A percentile compares a stretch with the other conserved stretches of the same genome.
phyloP scores from a whole-genome alignment of 2,329 filamentous ascomycete genomes.

The Fusarium sp. region DNA sequence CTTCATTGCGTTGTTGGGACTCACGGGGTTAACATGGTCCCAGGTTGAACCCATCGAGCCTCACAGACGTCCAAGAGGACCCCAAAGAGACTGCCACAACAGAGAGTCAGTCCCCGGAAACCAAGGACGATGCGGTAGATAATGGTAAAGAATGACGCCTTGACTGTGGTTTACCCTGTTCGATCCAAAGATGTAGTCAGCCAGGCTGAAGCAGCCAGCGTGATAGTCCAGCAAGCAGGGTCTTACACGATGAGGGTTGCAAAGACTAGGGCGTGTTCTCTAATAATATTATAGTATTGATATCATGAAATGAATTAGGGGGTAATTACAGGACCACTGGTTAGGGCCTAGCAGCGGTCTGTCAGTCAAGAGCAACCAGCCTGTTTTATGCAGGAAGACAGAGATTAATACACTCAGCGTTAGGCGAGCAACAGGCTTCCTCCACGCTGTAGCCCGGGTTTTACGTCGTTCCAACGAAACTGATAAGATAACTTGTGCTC shows the following conservation, averaged over 20 bases:
- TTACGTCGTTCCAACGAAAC: not conserved
- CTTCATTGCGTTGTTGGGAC: not conserved
- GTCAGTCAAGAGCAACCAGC: not conserved
- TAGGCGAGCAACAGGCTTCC: not conserved
- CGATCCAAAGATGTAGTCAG: not conserved
- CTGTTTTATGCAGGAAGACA: not conserved
- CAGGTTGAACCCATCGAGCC: constrained; percentile 77
- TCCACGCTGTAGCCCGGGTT: not conserved
- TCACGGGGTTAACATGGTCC: constrained; percentile 27
- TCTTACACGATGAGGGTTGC: not conserved
- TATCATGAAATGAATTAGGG: not conserved
- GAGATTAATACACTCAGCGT: not conserved
- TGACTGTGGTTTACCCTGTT: not conserved
- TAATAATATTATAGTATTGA: not conserved
- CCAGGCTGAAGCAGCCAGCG: not conserved
- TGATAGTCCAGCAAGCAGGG: not conserved
- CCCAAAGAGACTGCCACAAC: constrained; percentile 77
- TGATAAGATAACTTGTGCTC: not conserved
- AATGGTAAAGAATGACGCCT: constrained; percentile 50
- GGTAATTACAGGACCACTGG: not conserved
- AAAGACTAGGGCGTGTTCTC: constrained; percentile 4
- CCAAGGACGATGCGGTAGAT: constrained; percentile 66
- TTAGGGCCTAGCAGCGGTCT: not conserved
- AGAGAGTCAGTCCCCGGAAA: constrained; percentile 77
- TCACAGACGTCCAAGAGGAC: constrained; percentile 79